These are phyloP conservation scores for Saccharomycopsis hybrid DNA, from an alignment of 1,139 yeast species.

Conservation along the genomic window DNA sequence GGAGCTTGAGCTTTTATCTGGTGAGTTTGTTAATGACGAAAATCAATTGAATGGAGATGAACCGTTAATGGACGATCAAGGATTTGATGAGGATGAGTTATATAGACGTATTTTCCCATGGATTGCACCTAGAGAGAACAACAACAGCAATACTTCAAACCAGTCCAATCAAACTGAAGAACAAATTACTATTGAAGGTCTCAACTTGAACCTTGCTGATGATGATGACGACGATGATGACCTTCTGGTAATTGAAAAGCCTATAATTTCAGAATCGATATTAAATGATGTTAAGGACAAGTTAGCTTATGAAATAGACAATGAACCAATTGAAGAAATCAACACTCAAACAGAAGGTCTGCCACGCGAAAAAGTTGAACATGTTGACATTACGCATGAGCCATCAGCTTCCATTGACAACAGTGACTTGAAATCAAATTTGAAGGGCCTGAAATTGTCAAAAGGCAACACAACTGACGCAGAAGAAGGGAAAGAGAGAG, in stretches of 20 bases:
- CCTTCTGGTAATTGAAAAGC: constrained; percentile 8
- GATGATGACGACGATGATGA: constrained; percentile 14
- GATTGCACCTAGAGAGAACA: constrained; percentile 1
- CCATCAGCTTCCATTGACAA: not conserved
- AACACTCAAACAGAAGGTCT: not conserved
- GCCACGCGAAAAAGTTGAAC: not conserved
- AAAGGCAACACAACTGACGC: not conserved
- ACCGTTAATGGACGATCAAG: constrained; percentile 8
- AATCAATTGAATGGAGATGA: constrained; percentile 11
- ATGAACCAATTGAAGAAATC: constrained; percentile 5
- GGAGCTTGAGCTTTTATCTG: constrained; percentile 14
- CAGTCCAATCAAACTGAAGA: not conserved
- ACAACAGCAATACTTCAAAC: not conserved
- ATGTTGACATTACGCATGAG: not conserved
- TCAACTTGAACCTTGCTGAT: constrained; percentile 2
- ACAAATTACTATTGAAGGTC: not conserved
- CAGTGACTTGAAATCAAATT: constrained; percentile 5
- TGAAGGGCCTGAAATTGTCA: not conserved
- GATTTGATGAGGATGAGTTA: constrained; percentile 18
- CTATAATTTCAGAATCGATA: constrained; percentile 14
- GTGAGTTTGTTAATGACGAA: constrained; percentile 7
- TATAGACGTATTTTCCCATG: constrained; percentile 20
- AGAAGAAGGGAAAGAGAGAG: not conserved
- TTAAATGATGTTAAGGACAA: constrained; percentile 11
- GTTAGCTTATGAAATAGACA: constrained; percentile 16